These are phyloP conservation scores for Lyophyllum decastes DNA, from an alignment of 768 basidiomycete species.

Conservation along the genomic window DNA sequence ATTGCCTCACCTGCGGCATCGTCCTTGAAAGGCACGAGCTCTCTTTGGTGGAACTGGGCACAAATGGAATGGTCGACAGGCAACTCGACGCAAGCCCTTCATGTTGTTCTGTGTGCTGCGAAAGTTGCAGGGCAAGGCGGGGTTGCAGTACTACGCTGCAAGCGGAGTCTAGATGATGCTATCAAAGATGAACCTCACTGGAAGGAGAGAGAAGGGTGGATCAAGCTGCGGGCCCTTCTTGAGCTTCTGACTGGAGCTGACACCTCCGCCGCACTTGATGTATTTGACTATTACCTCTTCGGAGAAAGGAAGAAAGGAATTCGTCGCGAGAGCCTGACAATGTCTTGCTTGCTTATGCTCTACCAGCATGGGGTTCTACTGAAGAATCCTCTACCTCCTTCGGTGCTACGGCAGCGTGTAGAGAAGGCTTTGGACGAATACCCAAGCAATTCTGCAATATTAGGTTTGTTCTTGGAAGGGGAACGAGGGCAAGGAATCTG, in stretches of 20 bases:
- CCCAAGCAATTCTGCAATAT: constrained; percentile 68
- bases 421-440: constrained; percentile 56
- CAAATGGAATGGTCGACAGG: constrained; percentile 80
- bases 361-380: constrained; percentile 59
- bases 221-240: constrained; percentile 62
- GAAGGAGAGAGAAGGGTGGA: constrained; percentile 68
- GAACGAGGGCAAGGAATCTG: constrained; percentile 79
- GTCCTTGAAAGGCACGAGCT: constrained; percentile 36
- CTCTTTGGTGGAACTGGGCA: constrained; percentile 83
- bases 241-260: constrained; percentile 57
- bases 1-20: constrained; percentile 40
- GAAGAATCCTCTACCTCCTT: constrained; percentile 58
- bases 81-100: constrained; percentile 46
- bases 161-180: constrained; percentile 61
- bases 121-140: constrained; percentile 54
- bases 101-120: constrained; percentile 55
- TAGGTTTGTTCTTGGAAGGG: constrained; percentile 75
- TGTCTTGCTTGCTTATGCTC: constrained; percentile 58
- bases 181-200: constrained; percentile 32
- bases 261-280: constrained; percentile 35
- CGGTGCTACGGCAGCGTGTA: constrained; percentile 56
- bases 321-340: constrained; percentile 55
- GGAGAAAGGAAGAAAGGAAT: constrained; percentile 22
- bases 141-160: constrained; percentile 61
- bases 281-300: constrained; percentile 40